These are phyloP conservation scores for Microthlaspi erraticum DNA, from an alignment of 345 rosid genomes.

Conservation along the genomic window DNA sequence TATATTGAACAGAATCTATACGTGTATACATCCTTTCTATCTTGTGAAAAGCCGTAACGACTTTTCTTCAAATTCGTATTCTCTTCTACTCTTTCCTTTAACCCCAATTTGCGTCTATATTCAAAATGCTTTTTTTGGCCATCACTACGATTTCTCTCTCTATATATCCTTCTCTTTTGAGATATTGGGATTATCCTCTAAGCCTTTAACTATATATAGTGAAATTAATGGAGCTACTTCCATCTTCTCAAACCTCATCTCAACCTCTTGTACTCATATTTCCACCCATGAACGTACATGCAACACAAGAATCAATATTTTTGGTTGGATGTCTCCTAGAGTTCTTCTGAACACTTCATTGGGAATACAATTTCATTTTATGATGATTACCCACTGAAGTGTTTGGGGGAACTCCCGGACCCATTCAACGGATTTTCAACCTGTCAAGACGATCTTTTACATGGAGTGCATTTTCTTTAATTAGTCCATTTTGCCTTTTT, in stretches of 20 bases:
- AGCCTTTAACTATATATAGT: slow-evolving; percentile 12
- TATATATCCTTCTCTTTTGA: neutral
- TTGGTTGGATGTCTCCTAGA: slow-evolving; percentile 41
- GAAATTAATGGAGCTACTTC: neutral
- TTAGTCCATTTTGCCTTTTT: neutral
- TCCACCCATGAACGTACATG: slow-evolving; percentile 3
- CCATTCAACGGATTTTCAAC: slow-evolving; percentile 24
- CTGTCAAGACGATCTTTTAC: neutral
- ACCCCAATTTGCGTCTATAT: slow-evolving; percentile 35
- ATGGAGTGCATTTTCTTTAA: neutral
- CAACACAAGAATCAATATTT: slow-evolving; percentile 4
- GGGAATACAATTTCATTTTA: neutral
- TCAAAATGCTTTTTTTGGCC: slow-evolving; percentile 26
- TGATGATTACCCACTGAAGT: slow-evolving; percentile 35
- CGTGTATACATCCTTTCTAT: slow-evolving; percentile 35
- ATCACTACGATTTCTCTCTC: slow-evolving; percentile 3
- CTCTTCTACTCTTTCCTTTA: slow-evolving; percentile 23
- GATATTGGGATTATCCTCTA: neutral
- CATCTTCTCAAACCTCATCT: slow-evolving; percentile 19
- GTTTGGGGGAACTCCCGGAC: slow-evolving; percentile 46
- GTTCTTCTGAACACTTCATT: slow-evolving; percentile 43
- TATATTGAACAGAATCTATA: slow-evolving; percentile 23
- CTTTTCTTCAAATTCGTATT: slow-evolving; percentile 20
- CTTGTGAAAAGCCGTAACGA: slow-evolving; percentile 30
- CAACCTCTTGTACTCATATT: slow-evolving; percentile 3